A percentile compares a stretch with the other conserved stretches of the same genome.
Evolutionary conservation across 768 basidiomycete genomes (phyloP).

Genomic region (Auriscalpium orientale): DNA sequence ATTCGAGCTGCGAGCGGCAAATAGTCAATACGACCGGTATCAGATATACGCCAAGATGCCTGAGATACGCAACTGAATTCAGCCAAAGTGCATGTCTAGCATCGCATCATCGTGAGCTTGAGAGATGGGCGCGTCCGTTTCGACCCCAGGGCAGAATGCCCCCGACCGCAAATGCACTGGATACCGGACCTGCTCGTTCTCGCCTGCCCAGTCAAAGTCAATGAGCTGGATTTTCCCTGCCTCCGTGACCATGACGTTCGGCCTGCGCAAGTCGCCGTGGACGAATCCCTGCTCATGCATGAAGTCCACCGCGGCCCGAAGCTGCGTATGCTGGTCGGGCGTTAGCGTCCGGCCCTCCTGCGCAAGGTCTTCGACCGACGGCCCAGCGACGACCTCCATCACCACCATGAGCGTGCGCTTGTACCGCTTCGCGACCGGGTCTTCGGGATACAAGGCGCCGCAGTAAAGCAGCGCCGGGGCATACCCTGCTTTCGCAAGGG

Average conservation of each 20-base stretch:
- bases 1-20: too few species aligned
- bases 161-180: not conserved
- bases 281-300: not conserved
- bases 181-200: not conserved
- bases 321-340: not conserved
- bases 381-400: slow-evolving; percentile 23
- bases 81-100: not conserved
- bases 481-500: not conserved
- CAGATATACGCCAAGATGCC: too few species aligned
- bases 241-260: not conserved
- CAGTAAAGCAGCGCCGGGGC: not conserved
- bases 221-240: not conserved
- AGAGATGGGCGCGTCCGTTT: not conserved
- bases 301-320: not conserved
- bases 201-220: slow-evolving; percentile 2
- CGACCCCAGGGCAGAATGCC: not conserved
- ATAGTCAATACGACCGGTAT: too few species aligned
- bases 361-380: slow-evolving; percentile 16
- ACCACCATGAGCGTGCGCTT: slow-evolving; percentile 23
- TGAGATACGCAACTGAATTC: too few species aligned
- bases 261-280: not conserved
- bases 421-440: slow-evolving; percentile 16
- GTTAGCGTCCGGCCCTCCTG: not conserved
- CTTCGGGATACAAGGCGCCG: not conserved
- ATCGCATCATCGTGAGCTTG: not conserved